phyloP scores from a whole-genome alignment of 192 early-diverging fungal species.

The Haplosporangium gracile region DNA sequence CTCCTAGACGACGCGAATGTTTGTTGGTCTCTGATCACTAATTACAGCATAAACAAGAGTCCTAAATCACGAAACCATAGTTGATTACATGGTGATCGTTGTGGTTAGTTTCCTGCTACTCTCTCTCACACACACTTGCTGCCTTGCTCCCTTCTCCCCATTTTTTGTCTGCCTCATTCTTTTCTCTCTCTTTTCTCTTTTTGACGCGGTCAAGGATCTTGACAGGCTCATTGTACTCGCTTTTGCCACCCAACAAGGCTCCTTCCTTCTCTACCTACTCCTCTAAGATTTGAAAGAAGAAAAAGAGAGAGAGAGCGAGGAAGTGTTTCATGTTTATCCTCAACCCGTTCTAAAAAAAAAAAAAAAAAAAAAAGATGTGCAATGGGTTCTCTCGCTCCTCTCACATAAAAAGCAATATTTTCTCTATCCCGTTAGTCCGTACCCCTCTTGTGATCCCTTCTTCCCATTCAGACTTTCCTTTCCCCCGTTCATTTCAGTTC shows the following conservation, averaged over 20 bases:
- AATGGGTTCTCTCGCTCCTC: not conserved
- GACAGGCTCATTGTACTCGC: not conserved
- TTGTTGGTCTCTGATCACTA: too few species aligned
- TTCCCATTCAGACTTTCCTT: not conserved
- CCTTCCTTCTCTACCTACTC: not conserved
- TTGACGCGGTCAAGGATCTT: not conserved
- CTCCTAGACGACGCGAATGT: too few species aligned
- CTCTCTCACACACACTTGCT: not conserved
- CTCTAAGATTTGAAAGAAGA: not conserved
- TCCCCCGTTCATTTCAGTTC: not conserved
- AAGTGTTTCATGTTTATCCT: not conserved
- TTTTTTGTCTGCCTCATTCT: not conserved
- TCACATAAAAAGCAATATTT: not conserved
- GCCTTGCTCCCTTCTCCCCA: not conserved
- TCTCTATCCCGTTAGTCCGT: not conserved
- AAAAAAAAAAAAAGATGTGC: not conserved
- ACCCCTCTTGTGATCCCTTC: not conserved
- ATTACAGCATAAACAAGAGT: too few species aligned
- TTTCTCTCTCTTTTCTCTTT: not conserved
- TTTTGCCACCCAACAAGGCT: not conserved
- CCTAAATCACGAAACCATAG: too few species aligned
- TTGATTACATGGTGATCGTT: too few species aligned
- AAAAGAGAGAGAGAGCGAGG: not conserved
- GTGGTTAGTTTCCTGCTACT: too few species aligned
- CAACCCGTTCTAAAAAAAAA: too few species aligned